Evolutionary conservation across 2,329 filamentous ascomycete species (phyloP).

Genomic region (Neocucurbitaria cava): DNA sequence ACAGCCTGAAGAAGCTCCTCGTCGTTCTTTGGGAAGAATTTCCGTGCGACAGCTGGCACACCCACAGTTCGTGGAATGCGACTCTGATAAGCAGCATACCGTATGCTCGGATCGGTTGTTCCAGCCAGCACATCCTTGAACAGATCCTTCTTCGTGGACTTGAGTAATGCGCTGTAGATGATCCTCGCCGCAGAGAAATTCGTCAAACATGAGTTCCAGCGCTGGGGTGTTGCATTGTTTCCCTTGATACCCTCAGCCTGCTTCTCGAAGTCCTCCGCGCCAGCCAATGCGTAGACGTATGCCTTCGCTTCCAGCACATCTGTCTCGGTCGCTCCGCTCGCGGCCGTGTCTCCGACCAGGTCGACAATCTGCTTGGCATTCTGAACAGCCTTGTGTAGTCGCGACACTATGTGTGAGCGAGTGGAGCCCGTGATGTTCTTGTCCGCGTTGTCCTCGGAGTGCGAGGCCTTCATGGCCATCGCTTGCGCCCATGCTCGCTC

Average conservation of each 20-base stretch:
- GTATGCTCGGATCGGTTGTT: constrained; percentile 90
- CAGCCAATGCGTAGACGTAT: constrained; percentile 78
- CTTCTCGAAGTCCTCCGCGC: constrained; percentile 84
- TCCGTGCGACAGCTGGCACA: constrained; percentile 77
- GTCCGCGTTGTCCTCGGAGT: constrained; percentile 73
- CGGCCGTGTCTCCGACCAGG: constrained; percentile 67
- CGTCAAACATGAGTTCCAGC: constrained; percentile 79
- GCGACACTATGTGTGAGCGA: constrained; percentile 86
- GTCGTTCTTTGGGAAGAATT: constrained; percentile 75
- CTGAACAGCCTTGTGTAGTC: constrained; percentile 79
- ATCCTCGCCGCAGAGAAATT: constrained; percentile 79
- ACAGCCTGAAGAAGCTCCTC: constrained; percentile 69
- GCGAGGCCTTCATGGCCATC: constrained; percentile 88
- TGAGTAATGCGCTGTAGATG: constrained; percentile 79
- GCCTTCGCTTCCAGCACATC: constrained; percentile 87
- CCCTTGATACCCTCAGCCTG: constrained; percentile 59
- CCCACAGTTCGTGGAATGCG: constrained; percentile 86
- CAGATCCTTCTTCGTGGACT: constrained; percentile 72
- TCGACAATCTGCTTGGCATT: constrained; percentile 72
- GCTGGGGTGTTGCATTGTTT: constrained; percentile 51
- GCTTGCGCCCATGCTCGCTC: constrained; percentile 96
- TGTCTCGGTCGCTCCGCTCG: constrained; percentile 69
- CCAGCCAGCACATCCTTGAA: constrained; percentile 86
- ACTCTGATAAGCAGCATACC: constrained; percentile 92
- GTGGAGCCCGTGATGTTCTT: constrained; percentile 80